Conservation (phyloP, 1,284 basidiomycete species). For the Melampsora occidentalis region DNA sequence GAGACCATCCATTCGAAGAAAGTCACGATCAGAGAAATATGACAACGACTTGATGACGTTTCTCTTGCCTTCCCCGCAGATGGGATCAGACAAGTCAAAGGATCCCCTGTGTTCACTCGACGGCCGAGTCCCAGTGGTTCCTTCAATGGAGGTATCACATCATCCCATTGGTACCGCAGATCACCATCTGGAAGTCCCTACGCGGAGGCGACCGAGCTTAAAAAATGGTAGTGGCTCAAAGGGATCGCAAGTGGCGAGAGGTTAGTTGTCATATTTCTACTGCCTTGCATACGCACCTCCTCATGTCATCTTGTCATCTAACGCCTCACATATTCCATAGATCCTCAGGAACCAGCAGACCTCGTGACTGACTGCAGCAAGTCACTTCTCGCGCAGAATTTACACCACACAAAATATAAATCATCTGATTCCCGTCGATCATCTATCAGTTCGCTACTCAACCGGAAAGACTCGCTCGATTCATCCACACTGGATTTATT, state of each 20-base stretch:
- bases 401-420: conserved; percentile 28
- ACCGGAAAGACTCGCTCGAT: conserved; percentile 18
- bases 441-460: conserved; percentile 38
- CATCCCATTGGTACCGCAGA: background rate
- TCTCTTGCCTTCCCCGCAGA: background rate
- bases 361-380: background rate
- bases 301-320: background rate
- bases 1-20: background rate
- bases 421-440: conserved; percentile 27
- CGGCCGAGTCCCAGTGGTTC: background rate
- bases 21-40: background rate
- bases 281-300: background rate
- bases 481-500: conserved; percentile 28
- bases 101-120: background rate
- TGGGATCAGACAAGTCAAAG: conserved; percentile 1
- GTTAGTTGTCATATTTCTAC: background rate
- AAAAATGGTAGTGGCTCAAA: background rate
- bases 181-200: background rate
- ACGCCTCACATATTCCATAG: background rate
- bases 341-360: background rate
- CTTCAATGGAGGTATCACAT: background rate
- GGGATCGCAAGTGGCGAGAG: background rate
- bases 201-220: background rate
- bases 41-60: conserved; percentile 4
- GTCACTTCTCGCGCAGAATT: conserved; percentile 20